These are phyloP conservation scores for Quercus mongolica DNA, from an alignment of 306 rosid species.

Conservation along the genomic window DNA sequence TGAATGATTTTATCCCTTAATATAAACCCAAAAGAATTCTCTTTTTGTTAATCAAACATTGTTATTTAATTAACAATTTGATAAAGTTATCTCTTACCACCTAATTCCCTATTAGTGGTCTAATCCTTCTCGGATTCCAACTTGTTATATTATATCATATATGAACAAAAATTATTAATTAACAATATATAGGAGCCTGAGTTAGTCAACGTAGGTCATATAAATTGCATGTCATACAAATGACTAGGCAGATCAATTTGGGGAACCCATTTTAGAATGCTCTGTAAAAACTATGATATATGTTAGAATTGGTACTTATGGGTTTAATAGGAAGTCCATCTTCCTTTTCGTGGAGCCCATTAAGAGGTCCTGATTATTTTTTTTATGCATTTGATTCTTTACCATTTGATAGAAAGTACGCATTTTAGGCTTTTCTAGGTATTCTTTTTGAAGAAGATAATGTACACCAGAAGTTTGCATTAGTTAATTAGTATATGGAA, in stretches of 20 bases:
- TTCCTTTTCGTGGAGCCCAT: background rate
- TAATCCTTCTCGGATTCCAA: conserved; percentile 8
- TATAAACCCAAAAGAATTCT: too few species aligned
- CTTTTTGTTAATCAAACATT: background rate
- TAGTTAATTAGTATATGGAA: background rate
- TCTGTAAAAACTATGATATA: background rate
- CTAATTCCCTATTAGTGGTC: conserved; percentile 1
- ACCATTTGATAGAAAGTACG: conserved; percentile 2
- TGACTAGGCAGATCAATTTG: background rate
- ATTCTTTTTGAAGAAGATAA: background rate
- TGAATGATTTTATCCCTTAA: background rate
- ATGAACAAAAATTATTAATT: too few species aligned
- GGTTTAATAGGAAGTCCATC: background rate
- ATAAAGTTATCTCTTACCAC: background rate
- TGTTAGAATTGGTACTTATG: background rate
- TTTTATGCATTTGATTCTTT: conserved; percentile 1
- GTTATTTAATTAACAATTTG: background rate
- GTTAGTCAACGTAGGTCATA: background rate
- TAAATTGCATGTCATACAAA: background rate
- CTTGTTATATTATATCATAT: background rate
- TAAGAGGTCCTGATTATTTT: background rate
- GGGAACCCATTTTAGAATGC: background rate
- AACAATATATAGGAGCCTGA: background rate
- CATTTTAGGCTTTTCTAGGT: background rate
- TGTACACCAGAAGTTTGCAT: background rate